Base-by-base conservation (phyloP, 164 flowering plant species). In the Berberis thunbergii region DNA sequence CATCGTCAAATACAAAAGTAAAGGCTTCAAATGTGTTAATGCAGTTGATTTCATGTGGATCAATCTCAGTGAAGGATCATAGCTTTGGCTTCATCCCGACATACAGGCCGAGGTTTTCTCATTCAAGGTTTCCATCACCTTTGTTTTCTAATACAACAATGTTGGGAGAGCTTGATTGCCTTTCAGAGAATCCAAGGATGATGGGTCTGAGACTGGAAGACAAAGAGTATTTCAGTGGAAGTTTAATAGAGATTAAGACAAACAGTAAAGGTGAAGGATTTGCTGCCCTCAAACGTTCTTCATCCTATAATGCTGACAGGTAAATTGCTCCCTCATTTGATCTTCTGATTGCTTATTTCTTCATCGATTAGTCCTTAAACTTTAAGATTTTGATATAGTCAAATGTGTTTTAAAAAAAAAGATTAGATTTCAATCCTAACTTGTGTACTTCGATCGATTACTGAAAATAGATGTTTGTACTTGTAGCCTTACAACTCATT, bases 41-140 rank as follows among this genome's bases (percentile, higher is more conserved):
- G 96, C 99, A 95, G 66, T 68, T 95, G 68, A 86, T 95, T 58
- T 86, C 97, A 0, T 95, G 99, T 71, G 99, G 99, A 43, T 95
- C 97, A 38, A 76, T 95, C 65, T 75, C 96, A 2, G 97, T 95
- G 60, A 95, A 95, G 76, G 92, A 91, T 71, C 86, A 87, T 58
- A 83, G 85, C 73, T 86, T 86, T 75, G 96, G 91, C 65, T 65
- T 89, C 42, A 79, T 85, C 53, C 92, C 98, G 8, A 75, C 85
- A 10, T 89, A 88, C 72, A 81, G 77, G 66, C 91, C 97, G 0
- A 79, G 83, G 69, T 81, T 85, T 63, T 72, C 80, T 59, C 77
- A 76, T 57, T 75, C 90, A 45, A 87, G 84, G 63, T 87, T 86
- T 67, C 77, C 84, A 2, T 87, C 95, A 26, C 93, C 93, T 1